Base-by-base conservation (phyloP, 2,329 filamentous ascomycete genomes). In the Tolypocladium tropicale region DNA sequence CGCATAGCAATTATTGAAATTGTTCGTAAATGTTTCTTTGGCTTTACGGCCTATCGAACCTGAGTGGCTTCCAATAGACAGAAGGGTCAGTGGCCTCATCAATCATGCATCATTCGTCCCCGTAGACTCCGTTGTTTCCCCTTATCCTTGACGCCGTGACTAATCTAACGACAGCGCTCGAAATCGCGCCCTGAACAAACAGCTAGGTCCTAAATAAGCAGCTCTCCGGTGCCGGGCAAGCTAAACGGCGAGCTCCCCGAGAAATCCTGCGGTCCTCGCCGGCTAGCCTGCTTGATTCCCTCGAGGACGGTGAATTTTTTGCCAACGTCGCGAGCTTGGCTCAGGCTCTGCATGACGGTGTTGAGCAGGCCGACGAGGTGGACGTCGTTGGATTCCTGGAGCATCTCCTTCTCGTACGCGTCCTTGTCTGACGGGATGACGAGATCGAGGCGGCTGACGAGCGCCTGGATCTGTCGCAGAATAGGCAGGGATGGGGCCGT, bases 391-490 rank as follows among this genome's bases (percentile, higher is more conserved):
- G 85, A 79, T 72, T 96, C 89, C 54, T 87, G 84, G 39, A 87
- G 76, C 39, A 89, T 81, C 69, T 95, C 88, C 36, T 81, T 77
- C 32, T 84, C 77, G 66, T 93, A 89, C 0, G 82, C 78, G 48
- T 78, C 76, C 30, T 78, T 74, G 63, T 89, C 80, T 2, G 86
- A 78, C 3, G 93, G 90, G 5, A 87, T 84, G 55, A 96, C 81
- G 21, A 97, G 85, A 41, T 88, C 88, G 32, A 96, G 80, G 53
- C 93, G 88, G 53, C 86, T 86, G 59, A 96, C 82, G 43, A 96
- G 85, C 2, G 92, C 88, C 65, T 92, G 89, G 60, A 96, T 90
- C 60, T 90, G 90, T 59, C 94, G 90, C 34, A 99, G 83, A 46
- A 96, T 85, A 2, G 84, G 80, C 65, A 90, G 81, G 7, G 90